These are phyloP conservation scores for Penicillium sclerotigenum DNA, from an alignment of 2,329 filamentous ascomycete genomes.

Conservation along the genomic window DNA sequence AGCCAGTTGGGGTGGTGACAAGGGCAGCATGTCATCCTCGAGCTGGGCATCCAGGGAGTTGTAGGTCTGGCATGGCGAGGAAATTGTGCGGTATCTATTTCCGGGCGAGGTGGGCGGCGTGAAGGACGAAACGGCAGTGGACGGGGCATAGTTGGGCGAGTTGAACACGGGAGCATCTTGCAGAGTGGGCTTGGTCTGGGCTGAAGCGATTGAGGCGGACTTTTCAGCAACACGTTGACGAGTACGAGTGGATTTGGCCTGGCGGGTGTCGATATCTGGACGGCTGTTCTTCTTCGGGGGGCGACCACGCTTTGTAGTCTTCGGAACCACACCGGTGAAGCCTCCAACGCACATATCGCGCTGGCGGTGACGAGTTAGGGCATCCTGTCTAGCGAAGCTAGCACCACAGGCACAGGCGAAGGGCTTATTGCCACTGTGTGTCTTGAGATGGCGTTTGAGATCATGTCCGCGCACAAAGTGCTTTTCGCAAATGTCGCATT, in stretches of 20 bases:
- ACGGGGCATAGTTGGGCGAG: constrained; percentile 44
- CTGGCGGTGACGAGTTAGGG: constrained; percentile 88
- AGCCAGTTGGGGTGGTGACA: constrained; percentile 30
- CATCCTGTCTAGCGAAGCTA: constrained; percentile 91
- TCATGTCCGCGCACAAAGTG: constrained; percentile 97
- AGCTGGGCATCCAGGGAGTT: constrained; percentile 40
- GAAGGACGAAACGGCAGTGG: constrained; percentile 44
- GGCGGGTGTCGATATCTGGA: constrained; percentile 57
- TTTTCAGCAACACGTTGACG: constrained; percentile 44
- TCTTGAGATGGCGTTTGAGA: constrained; percentile 94
- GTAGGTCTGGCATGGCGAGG: constrained; percentile 35
- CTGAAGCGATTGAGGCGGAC: constrained; percentile 31
- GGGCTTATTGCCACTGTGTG: constrained; percentile 92
- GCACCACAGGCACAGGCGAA: constrained; percentile 94
- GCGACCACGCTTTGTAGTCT: constrained; percentile 64
- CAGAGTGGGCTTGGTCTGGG: constrained; percentile 22
- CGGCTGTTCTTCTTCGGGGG: constrained; percentile 60
- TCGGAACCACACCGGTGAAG: constrained; percentile 74
- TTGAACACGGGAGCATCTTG: constrained; percentile 37
- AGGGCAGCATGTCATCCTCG: constrained; percentile 38
- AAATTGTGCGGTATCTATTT: constrained; percentile 38
- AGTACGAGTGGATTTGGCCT: constrained; percentile 56
- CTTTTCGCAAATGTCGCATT: constrained; percentile 89
- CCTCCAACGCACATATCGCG: constrained; percentile 95
- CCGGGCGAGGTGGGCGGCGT: constrained; percentile 49